A percentile compares a stretch with the other conserved stretches of the same genome.
Conservation (phyloP, 2,329 filamentous ascomycete genomes). For the Aspergillus uvarum region DNA sequence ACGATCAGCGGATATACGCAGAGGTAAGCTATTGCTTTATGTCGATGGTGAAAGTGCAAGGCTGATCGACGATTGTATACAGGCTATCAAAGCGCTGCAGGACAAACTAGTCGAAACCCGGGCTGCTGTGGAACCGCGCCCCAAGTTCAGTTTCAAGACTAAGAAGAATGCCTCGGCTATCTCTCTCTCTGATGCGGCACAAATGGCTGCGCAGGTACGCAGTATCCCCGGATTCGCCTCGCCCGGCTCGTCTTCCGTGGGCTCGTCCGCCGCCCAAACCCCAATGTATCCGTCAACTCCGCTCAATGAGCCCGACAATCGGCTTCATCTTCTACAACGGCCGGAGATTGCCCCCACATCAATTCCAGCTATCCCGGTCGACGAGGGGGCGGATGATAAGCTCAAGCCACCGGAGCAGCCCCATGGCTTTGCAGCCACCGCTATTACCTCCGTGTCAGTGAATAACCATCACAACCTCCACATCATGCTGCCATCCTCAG, state of each 20-base stretch:
- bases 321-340: constrained; percentile 31
- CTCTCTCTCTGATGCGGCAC: constrained; percentile 57
- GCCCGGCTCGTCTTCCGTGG: constrained; percentile 42
- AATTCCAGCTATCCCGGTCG: constrained; percentile 26
- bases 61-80: not conserved
- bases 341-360: constrained; percentile 39
- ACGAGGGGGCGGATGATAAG: constrained; percentile 23
- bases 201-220: constrained; percentile 52
- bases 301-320: constrained; percentile 34
- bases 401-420: constrained; percentile 12
- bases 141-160: constrained; percentile 80
- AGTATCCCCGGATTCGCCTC: constrained; percentile 45
- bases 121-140: constrained; percentile 67
- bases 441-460: constrained; percentile 61
- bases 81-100: constrained; percentile 77
- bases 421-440: constrained; percentile 53
- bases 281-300: constrained; percentile 40
- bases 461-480: constrained; percentile 66
- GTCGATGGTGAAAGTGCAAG: not conserved
- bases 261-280: constrained; percentile 38
- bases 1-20: constrained; percentile 84
- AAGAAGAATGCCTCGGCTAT: constrained; percentile 56
- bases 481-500: constrained; percentile 72
- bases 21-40: constrained; percentile 55
- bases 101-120: constrained; percentile 74